Conservation (phyloP, 805 yeast genomes). For the Metschnikowia reukaufii region DNA sequence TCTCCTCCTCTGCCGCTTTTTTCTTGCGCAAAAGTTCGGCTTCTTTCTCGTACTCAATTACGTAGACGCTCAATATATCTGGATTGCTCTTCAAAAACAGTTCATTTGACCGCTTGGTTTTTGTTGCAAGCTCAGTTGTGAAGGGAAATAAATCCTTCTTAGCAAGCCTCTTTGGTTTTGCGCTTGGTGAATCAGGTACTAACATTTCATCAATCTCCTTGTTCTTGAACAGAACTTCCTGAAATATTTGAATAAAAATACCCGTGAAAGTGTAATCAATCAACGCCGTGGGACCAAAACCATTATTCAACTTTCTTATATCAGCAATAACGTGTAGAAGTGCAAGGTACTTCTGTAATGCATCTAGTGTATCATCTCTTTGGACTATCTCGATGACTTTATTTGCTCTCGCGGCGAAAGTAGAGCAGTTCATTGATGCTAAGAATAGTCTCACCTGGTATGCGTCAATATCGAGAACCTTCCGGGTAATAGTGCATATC, state of each 20-base stretch:
- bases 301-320: slow-evolving; percentile 70
- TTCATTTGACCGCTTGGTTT: slow-evolving; percentile 32
- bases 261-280: slow-evolving; percentile 73
- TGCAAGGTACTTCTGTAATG: slow-evolving; percentile 38
- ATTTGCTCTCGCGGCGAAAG: slow-evolving; percentile 25
- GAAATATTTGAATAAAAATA: slow-evolving; percentile 53
- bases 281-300: slow-evolving; percentile 73
- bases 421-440: slow-evolving; percentile 3
- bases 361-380: slow-evolving; percentile 31
- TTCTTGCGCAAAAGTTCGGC: slow-evolving; percentile 7
- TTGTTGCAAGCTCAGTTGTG: slow-evolving; percentile 34
- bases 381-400: slow-evolving; percentile 26
- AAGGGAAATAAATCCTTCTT: slow-evolving; percentile 44
- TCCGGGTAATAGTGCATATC: slow-evolving; percentile 52
- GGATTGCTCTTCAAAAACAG: slow-evolving; percentile 31
- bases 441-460: slow-evolving; percentile 53
- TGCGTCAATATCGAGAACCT: slow-evolving; percentile 41
- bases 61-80: slow-evolving; percentile 27
- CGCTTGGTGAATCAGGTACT: slow-evolving; percentile 29
- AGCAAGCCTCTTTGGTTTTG: slow-evolving; percentile 38
- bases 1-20: slow-evolving; percentile 4
- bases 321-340: slow-evolving; percentile 55
- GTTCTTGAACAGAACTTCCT: not conserved
- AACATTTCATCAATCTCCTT: not conserved
- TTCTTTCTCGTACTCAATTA: slow-evolving; percentile 12